Percentiles rank a stretch among this genome's conserved stretches.
These are phyloP conservation scores for Gracilariopsis chorda DNA, from an alignment of 23 red algal genomes.

Conservation along the genomic window DNA sequence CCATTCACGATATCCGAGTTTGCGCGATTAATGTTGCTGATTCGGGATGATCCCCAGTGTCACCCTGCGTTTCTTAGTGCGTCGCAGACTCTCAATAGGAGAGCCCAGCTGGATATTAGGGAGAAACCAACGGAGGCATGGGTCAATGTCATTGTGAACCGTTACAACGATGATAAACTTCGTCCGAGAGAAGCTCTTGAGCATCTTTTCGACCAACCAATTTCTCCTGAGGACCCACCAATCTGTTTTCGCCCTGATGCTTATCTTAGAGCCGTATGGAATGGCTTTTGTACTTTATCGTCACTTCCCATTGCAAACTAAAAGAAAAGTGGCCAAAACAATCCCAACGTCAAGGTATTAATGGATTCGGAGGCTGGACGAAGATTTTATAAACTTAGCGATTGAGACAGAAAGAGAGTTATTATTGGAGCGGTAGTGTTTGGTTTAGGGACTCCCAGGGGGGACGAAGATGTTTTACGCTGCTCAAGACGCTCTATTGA, in stretches of 20 bases:
- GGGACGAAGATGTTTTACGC: neutral
- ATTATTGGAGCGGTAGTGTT: neutral
- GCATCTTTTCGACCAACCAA: neutral
- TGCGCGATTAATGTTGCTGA: neutral
- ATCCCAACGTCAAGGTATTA: neutral
- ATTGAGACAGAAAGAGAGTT: neutral
- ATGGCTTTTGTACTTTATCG: neutral
- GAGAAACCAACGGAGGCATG: neutral
- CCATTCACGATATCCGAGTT: conserved; percentile 1
- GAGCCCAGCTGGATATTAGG: neutral
- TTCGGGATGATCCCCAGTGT: neutral
- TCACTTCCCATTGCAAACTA: neutral
- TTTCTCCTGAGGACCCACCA: neutral
- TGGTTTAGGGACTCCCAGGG: neutral
- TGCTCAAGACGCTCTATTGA: neutral
- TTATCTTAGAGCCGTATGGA: neutral
- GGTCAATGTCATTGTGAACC: neutral
- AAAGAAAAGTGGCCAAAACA: neutral
- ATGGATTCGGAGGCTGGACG: neutral
- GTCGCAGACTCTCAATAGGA: neutral
- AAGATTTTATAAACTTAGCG: neutral
- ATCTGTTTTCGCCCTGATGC: neutral
- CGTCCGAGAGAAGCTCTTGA: neutral
- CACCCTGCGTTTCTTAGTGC: neutral
- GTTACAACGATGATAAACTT: neutral